phyloP scores from a whole-genome alignment of 805 yeast genomes.

The Komagataella kurtzmanii region DNA sequence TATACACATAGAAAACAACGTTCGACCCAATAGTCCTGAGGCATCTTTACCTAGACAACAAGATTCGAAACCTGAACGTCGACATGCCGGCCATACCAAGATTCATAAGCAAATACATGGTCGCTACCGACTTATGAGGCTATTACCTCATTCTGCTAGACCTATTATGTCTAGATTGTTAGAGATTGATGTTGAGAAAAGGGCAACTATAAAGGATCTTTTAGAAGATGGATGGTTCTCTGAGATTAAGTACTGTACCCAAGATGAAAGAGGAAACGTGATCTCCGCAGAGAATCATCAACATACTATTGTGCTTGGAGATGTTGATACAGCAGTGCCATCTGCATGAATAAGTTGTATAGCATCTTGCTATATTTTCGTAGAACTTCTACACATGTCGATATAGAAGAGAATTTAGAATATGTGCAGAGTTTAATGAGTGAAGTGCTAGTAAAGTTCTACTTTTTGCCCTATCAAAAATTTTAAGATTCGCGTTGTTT shows the following conservation, averaged over 20 bases:
- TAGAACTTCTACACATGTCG: neutral
- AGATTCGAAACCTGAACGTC: constrained; percentile 18
- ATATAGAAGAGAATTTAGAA: neutral
- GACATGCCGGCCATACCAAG: constrained; percentile 17
- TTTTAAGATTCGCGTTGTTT: neutral
- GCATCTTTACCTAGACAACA: constrained; percentile 2
- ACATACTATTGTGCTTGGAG: constrained; percentile 27
- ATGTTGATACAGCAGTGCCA: neutral
- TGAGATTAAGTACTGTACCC: constrained; percentile 49
- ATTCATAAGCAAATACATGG: constrained; percentile 58
- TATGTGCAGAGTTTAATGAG: neutral
- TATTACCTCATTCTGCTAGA: constrained; percentile 73
- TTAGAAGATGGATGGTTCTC: constrained; percentile 60
- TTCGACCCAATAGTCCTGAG: neutral
- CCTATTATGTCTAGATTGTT: constrained; percentile 61
- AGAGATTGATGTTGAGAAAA: constrained; percentile 39
- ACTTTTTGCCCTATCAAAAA: neutral
- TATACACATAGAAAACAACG: constrained; percentile 4
- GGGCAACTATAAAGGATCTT: constrained; percentile 59
- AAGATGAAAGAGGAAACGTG: constrained; percentile 23
- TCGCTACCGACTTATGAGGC: constrained; percentile 69
- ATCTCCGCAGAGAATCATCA: constrained; percentile 33
- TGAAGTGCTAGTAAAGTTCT: neutral
- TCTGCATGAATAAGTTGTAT: neutral
- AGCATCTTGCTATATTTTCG: neutral